Conservation (phyloP, 2,329 filamentous ascomycete species). For the Achaetomium macrosporum region DNA sequence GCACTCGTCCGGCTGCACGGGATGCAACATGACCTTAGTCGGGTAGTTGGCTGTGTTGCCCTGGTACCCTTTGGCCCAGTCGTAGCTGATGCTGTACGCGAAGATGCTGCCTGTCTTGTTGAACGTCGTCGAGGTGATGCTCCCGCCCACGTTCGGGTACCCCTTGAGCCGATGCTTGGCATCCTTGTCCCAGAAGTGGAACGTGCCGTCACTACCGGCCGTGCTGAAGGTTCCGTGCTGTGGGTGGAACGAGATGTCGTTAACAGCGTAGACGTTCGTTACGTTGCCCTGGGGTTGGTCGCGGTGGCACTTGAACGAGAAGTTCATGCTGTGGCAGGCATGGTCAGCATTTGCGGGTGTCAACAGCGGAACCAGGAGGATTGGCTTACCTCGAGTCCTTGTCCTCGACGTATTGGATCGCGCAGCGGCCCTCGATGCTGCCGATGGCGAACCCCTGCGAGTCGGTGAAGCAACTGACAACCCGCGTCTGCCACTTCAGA, state of each 20-base stretch:
- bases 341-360: neutral
- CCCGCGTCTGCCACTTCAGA: conserved; percentile 95
- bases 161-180: conserved; percentile 86
- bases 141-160: conserved; percentile 76
- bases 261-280: conserved; percentile 89
- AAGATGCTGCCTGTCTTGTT: conserved; percentile 79
- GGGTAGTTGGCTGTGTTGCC: conserved; percentile 69
- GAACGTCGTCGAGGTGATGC: conserved; percentile 88
- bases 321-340: conserved; percentile 65
- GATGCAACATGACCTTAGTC: conserved; percentile 81
- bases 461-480: conserved; percentile 91
- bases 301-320: conserved; percentile 98
- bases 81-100: conserved; percentile 87
- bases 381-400: conserved; percentile 67
- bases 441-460: conserved; percentile 89
- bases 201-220: conserved; percentile 89
- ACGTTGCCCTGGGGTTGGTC: conserved; percentile 68
- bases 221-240: conserved; percentile 97
- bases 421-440: conserved; percentile 93
- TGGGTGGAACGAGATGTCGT: conserved; percentile 96
- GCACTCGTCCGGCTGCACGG: conserved; percentile 58
- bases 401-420: conserved; percentile 97
- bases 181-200: conserved; percentile 95
- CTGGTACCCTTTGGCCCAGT: conserved; percentile 96
- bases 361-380: neutral